These are phyloP conservation scores for Picochlorum costavermella DNA, from an alignment of 139 green algal genomes.

Conservation along the genomic window DNA sequence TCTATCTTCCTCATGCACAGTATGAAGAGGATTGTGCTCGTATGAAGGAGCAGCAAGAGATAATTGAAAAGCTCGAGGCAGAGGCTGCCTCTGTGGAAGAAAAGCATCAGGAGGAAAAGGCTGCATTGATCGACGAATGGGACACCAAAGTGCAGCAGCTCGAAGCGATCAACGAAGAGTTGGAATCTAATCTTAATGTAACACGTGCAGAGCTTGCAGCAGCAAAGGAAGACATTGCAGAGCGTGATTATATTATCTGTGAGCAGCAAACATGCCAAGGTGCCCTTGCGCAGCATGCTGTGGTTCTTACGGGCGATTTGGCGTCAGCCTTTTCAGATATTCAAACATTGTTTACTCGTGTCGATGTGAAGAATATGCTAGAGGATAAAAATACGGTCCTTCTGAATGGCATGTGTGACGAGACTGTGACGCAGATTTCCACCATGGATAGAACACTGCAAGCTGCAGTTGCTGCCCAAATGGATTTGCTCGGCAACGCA, in stretches of 20 bases:
- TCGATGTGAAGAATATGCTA: conserved; percentile 27
- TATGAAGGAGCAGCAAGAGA: conserved; percentile 36
- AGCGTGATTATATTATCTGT: conserved; percentile 36
- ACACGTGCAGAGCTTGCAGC: conserved; percentile 18
- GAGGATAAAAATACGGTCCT: conserved; percentile 32
- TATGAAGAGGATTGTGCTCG: conserved; percentile 63
- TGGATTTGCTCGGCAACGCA: conserved; percentile 17
- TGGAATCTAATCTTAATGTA: conserved; percentile 13
- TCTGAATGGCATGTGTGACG: conserved; percentile 17
- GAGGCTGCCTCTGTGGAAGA: conserved; percentile 20
- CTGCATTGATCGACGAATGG: conserved; percentile 6
- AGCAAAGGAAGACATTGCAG: conserved; percentile 20
- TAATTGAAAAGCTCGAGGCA: conserved; percentile 50
- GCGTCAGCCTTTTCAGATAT: conserved; percentile 17
- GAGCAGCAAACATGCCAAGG: conserved; percentile 21
- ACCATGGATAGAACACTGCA: conserved; percentile 23
- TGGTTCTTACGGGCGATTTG: conserved; percentile 19
- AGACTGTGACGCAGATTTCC: conserved; percentile 7
- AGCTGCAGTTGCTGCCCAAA: conserved; percentile 15
- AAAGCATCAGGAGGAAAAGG: conserved; percentile 20
- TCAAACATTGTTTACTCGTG: conserved; percentile 15
- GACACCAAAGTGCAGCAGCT: conserved; percentile 7
- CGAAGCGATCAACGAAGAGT: conserved; percentile 16
- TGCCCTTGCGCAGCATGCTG: conserved; percentile 28
- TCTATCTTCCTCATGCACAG: conserved; percentile 34